phyloP scores from a whole-genome alignment of 805 yeast genomes.

The Candida parachauliodes region DNA sequence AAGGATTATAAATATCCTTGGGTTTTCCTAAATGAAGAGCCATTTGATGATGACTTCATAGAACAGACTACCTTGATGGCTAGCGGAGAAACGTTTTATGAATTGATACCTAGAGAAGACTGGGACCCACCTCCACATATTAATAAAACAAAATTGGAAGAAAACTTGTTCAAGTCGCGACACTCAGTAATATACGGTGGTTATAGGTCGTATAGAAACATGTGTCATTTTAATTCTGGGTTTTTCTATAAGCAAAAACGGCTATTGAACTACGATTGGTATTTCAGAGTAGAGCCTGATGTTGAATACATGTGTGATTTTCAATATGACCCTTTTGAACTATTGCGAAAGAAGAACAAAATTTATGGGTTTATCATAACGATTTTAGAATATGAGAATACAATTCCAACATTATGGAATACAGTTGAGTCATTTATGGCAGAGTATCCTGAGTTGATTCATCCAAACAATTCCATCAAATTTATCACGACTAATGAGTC shows the following conservation, averaged over 20 bases:
- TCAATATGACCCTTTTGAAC: conserved; percentile 50
- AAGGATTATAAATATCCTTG: conserved; percentile 38
- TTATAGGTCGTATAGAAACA: conserved; percentile 50
- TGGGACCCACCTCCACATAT: conserved; percentile 40
- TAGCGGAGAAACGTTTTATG: conserved; percentile 38
- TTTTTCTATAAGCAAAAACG: conserved; percentile 47
- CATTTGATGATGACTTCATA: conserved; percentile 38
- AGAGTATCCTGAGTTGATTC: conserved; percentile 42
- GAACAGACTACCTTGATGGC: conserved; percentile 44
- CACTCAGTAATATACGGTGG: conserved; percentile 42
- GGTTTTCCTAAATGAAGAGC: conserved; percentile 44
- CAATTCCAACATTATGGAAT: conserved; percentile 51
- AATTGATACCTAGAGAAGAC: conserved; percentile 35
- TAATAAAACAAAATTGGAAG: conserved; percentile 24
- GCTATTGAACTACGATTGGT: conserved; percentile 47
- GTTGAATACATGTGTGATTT: conserved; percentile 55
- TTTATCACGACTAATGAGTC: conserved; percentile 45
- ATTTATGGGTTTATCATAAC: conserved; percentile 50
- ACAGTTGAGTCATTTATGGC: conserved; percentile 45
- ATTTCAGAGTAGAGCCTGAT: conserved; percentile 61
- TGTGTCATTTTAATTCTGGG: conserved; percentile 78
- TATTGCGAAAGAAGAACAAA: conserved; percentile 40
- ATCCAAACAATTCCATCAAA: conserved; percentile 44
- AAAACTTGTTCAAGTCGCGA: conserved; percentile 19
- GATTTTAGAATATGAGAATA: conserved; percentile 49